Conservation (phyloP, 2,329 filamentous ascomycete species). For the Penicillium sp. region DNA sequence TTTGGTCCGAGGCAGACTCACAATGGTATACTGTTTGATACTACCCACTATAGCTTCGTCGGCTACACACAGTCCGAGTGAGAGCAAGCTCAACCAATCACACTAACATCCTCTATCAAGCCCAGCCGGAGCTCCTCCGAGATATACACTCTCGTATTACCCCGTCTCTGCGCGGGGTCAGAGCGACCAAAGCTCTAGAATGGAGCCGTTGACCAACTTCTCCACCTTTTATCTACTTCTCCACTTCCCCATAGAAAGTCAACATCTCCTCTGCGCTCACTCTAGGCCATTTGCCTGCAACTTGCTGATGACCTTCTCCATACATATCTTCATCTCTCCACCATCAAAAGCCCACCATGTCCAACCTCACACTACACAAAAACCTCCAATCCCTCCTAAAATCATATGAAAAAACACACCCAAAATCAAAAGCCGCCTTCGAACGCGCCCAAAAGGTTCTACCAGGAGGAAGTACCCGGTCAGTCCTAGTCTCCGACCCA, state of each 20-base stretch:
- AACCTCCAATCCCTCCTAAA: conserved; percentile 3
- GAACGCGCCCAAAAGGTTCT: conserved; percentile 11
- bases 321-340: background rate
- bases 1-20: too few relatives aligned
- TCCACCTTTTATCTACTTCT: conserved; percentile 1
- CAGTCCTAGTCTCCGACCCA: conserved; percentile 32
- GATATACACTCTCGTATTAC: background rate
- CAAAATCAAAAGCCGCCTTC: background rate
- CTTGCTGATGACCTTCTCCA: too few relatives aligned
- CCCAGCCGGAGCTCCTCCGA: background rate
- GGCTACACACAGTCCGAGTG: too few relatives aligned
- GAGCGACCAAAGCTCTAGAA: background rate
- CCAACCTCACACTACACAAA: background rate
- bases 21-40: too few relatives aligned
- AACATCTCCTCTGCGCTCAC: too few relatives aligned
- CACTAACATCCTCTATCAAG: background rate
- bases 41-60: too few relatives aligned
- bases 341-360: background rate
- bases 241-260: background rate
- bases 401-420: conserved; percentile 4
- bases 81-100: too few relatives aligned
- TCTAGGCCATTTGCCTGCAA: too few relatives aligned
- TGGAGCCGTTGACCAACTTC: background rate
- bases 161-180: background rate
- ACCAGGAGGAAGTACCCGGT: conserved; percentile 28